These are phyloP conservation scores for Globisporangium recalcitrans DNA, from an alignment of 352 stramenopile species.

Conservation along the genomic window DNA sequence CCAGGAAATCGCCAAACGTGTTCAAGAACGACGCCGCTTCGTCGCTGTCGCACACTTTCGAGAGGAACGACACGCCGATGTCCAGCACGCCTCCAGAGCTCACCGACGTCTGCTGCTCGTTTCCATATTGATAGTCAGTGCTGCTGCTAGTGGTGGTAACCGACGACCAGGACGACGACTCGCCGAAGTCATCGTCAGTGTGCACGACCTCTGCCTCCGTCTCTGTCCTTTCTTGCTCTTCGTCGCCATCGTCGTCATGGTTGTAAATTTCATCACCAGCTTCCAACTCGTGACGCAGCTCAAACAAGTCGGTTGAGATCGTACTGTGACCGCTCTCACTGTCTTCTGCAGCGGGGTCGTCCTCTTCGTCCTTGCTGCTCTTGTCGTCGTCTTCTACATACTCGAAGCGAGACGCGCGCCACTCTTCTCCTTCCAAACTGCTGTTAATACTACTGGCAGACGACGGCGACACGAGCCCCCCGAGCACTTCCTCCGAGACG, in stretches of 20 bases:
- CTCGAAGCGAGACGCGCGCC: slow-evolving; percentile 24
- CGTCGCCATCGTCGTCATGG: slow-evolving; percentile 19
- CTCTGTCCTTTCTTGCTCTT: slow-evolving; percentile 10
- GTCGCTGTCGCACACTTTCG: slow-evolving; percentile 52
- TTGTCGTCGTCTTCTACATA: slow-evolving; percentile 22
- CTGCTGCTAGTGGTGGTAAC: neutral
- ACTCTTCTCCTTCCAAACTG: slow-evolving; percentile 14
- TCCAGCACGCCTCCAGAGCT: slow-evolving; percentile 31
- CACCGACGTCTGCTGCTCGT: neutral
- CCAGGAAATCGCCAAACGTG: slow-evolving; percentile 63
- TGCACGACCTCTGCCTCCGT: slow-evolving; percentile 18
- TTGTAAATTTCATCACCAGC: slow-evolving; percentile 15
- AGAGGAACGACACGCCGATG: slow-evolving; percentile 45
- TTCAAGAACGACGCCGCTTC: slow-evolving; percentile 62
- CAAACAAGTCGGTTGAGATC: slow-evolving; percentile 19
- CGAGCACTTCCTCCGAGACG: slow-evolving; percentile 53
- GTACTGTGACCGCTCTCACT: slow-evolving; percentile 16
- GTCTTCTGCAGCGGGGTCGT: neutral
- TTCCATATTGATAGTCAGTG: neutral
- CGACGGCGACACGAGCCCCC: slow-evolving; percentile 16
- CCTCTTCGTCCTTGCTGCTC: slow-evolving; percentile 16
- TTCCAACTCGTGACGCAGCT: neutral
- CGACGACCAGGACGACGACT: neutral
- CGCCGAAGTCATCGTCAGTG: neutral
- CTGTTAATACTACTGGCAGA: neutral